Percentiles rank a stretch among this genome's conserved stretches.
Evolutionary conservation across 305 asterid species (phyloP).

Genomic region (Salvia sclarea): DNA sequence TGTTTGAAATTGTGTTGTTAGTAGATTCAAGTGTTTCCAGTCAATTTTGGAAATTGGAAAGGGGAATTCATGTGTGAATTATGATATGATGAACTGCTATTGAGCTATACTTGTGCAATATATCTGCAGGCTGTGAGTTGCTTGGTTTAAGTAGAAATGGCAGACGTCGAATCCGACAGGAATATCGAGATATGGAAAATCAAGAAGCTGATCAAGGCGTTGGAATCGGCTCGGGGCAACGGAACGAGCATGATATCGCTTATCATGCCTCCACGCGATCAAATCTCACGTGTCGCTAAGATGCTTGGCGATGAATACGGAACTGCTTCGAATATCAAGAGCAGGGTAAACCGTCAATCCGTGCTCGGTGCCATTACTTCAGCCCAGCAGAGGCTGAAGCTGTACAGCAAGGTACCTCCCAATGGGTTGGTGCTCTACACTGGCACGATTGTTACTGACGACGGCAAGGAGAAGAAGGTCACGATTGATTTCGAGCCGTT

Average conservation of each 20-base stretch:
- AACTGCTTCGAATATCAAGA: conserved; percentile 46
- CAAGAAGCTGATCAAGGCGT: conserved; percentile 44
- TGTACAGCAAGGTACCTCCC: conserved; percentile 45
- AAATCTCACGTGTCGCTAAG: conserved; percentile 44
- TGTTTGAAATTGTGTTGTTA: neutral
- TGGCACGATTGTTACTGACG: conserved; percentile 47
- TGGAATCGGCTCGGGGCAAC: conserved; percentile 46
- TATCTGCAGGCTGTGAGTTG: conserved; percentile 25
- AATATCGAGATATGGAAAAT: conserved; percentile 48
- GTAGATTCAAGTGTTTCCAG: neutral
- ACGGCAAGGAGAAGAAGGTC: conserved; percentile 47
- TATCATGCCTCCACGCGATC: conserved; percentile 48
- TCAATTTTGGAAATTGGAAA: neutral
- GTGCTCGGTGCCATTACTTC: conserved; percentile 49
- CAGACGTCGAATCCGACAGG: conserved; percentile 40
- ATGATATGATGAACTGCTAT: neutral
- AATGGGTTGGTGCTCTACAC: conserved; percentile 46
- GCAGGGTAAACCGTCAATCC: conserved; percentile 46
- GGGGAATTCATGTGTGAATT: neutral
- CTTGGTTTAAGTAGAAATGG: conserved; percentile 27
- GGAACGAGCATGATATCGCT: conserved; percentile 50
- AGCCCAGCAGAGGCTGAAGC: conserved; percentile 48
- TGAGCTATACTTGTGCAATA: neutral
- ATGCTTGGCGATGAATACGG: conserved; percentile 50
- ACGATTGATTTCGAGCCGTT: conserved; percentile 47